These are phyloP conservation scores for Cordyceps cicadae DNA, from an alignment of 2,329 filamentous ascomycete species.

Conservation along the genomic window DNA sequence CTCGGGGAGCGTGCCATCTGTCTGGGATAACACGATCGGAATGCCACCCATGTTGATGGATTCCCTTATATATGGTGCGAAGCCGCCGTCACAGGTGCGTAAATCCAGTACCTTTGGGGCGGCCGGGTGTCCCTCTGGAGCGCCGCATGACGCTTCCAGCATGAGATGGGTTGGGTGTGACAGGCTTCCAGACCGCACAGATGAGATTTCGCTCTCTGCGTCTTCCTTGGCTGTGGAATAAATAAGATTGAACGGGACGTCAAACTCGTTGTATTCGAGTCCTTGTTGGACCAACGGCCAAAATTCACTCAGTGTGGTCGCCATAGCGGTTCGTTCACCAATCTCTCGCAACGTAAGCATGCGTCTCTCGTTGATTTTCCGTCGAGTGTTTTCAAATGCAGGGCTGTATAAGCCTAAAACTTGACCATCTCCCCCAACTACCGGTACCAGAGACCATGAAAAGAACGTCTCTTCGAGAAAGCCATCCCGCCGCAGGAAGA, in stretches of 20 bases:
- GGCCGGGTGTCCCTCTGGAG: constrained; percentile 54
- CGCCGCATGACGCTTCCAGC: constrained; percentile 66
- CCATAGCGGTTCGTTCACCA: constrained; percentile 63
- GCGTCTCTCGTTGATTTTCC: constrained; percentile 68
- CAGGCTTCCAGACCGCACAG: constrained; percentile 59
- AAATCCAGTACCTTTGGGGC: constrained; percentile 59
- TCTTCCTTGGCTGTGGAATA: constrained; percentile 66
- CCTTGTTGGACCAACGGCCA: constrained; percentile 64
- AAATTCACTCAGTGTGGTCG: constrained; percentile 64
- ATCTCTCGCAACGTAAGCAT: constrained; percentile 74
- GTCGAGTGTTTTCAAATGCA: constrained; percentile 70
- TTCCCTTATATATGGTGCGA: constrained; percentile 67
- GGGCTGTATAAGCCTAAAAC: constrained; percentile 74
- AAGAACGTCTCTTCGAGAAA: constrained; percentile 76
- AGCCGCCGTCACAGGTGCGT: constrained; percentile 60
- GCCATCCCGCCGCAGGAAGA: constrained; percentile 62
- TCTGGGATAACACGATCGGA: constrained; percentile 60
- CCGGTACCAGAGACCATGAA: constrained; percentile 72
- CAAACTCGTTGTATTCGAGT: constrained; percentile 64
- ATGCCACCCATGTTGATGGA: constrained; percentile 58
- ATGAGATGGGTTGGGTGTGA: constrained; percentile 53
- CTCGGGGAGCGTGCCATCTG: constrained; percentile 56
- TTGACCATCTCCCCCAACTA: constrained; percentile 64
- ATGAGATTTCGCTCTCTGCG: constrained; percentile 61
- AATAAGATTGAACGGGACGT: constrained; percentile 68